Percentiles rank a stretch among this genome's conserved stretches.
phyloP scores from a whole-genome alignment of 805 yeast species.

The Zygosaccharomyces bailii region DNA sequence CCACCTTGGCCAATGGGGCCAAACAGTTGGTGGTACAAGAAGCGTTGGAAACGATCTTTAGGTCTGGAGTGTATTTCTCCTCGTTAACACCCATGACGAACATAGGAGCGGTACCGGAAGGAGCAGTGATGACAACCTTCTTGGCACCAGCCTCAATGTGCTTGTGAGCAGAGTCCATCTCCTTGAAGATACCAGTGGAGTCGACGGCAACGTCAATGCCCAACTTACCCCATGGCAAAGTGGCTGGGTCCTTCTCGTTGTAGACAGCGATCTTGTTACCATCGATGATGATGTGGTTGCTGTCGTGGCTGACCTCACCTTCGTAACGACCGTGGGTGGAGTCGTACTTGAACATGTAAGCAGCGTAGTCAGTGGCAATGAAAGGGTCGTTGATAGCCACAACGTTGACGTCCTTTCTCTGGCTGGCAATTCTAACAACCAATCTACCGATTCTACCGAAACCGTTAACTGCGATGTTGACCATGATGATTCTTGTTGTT shows the following conservation, averaged over 20 bases:
- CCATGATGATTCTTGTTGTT: slow-evolving; percentile 24
- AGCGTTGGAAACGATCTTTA: slow-evolving; percentile 63
- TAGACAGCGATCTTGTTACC: slow-evolving; percentile 49
- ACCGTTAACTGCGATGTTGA: slow-evolving; percentile 62
- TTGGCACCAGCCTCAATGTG: slow-evolving; percentile 73
- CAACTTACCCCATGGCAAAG: slow-evolving; percentile 63
- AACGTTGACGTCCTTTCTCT: slow-evolving; percentile 51
- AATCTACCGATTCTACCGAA: slow-evolving; percentile 73
- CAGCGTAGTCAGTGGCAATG: slow-evolving; percentile 64
- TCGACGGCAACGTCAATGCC: slow-evolving; percentile 64
- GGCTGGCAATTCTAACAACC: slow-evolving; percentile 58
- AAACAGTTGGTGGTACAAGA: slow-evolving; percentile 74
- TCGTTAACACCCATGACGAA: slow-evolving; percentile 70
- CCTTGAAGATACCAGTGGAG: slow-evolving; percentile 72
- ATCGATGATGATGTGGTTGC: slow-evolving; percentile 49
- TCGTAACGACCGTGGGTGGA: slow-evolving; percentile 64
- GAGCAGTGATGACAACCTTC: slow-evolving; percentile 70
- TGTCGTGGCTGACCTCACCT: slow-evolving; percentile 57
- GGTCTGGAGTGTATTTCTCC: slow-evolving; percentile 53
- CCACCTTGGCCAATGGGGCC: slow-evolving; percentile 69
- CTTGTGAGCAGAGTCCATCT: slow-evolving; percentile 60
- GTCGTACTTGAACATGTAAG: slow-evolving; percentile 73
- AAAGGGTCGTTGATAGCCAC: slow-evolving; percentile 70
- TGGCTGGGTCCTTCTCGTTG: slow-evolving; percentile 66
- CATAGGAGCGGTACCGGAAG: slow-evolving; percentile 70